Evolutionary conservation across 768 basidiomycete species (phyloP), one percentile per base, ranked within the genome.

Genomic region (Phanerochaete sordida): DNA sequence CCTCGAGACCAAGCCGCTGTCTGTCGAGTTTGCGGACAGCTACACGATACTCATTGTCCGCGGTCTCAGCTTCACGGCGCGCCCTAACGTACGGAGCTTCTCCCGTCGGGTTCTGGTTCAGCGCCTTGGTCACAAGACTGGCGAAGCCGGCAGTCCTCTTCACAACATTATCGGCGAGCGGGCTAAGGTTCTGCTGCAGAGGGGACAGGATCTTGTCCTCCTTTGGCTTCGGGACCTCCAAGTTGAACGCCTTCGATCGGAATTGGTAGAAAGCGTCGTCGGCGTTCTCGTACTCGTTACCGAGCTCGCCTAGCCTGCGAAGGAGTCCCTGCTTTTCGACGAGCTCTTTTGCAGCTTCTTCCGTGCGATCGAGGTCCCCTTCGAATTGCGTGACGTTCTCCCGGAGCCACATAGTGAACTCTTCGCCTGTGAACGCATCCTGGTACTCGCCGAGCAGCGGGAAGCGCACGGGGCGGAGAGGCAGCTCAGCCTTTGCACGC

Each of bases 211-310:
- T 54, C 35, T 63, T 62, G 23, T 49, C 50, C 15, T 74, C 74
- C 1, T 66, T 54, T 13, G 58, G 47, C 56, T 73, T 71, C 19
- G 62, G 65, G 57, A 76, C 80, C 43, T 76, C 80, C 44, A 88
- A 71, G 56, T 83, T 80, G 67, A 90, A 91, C 2, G 88, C 87
- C 81, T 88, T 91, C 23, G 86, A 84, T 16, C 91, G 77, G 76
- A 94, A 93, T 70, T 93, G 92, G 70, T 89, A 94, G 68, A 81
- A 93, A 1, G 89, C 90, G 64, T 90, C 90, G 44, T 90, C 86
- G 1, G 85, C 81, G 61, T 82, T 81, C 65, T 91, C 91, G 63
- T 91, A 93, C 55, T 82, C 79, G 67, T 94, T 94, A 9, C 92
- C 91, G 53, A 91, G 77, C 69, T 93, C 92, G 35, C 92, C 92